phyloP scores from a whole-genome alignment of 2,329 filamentous ascomycete species.

The Trichophyton verrucosum region DNA sequence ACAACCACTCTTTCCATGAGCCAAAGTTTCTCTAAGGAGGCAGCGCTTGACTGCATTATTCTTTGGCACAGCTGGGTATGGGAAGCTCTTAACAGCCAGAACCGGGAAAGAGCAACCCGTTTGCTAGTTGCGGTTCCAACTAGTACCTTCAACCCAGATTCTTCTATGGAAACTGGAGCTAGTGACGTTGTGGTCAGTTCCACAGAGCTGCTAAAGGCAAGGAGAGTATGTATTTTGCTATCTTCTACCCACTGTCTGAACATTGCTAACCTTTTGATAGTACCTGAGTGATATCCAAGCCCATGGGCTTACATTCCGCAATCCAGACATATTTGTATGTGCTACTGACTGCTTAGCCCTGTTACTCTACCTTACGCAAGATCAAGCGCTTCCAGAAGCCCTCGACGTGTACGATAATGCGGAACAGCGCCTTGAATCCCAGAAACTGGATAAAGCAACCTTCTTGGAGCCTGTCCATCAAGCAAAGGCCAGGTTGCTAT shows the following conservation, averaged over 20 bases:
- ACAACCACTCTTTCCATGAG: conserved; percentile 52
- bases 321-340: conserved; percentile 39
- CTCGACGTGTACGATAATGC: conserved; percentile 33
- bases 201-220: conserved; percentile 26
- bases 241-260: background rate
- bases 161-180: conserved; percentile 15
- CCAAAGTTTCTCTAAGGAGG: conserved; percentile 25
- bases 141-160: conserved; percentile 23
- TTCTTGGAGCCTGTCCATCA: conserved; percentile 55
- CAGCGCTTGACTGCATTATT: conserved; percentile 29
- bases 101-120: conserved; percentile 26
- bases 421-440: conserved; percentile 31
- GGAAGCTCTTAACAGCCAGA: conserved; percentile 45
- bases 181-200: conserved; percentile 17
- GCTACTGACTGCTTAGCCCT: conserved; percentile 53
- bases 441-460: conserved; percentile 26
- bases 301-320: conserved; percentile 41
- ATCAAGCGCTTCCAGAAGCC: conserved; percentile 23
- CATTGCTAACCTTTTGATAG: conserved; percentile 45
- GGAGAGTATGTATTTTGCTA: conserved; percentile 24
- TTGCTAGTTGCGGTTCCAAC: conserved; percentile 31
- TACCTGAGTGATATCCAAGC: conserved; percentile 44
- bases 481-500: conserved; percentile 52
- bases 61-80: conserved; percentile 55
- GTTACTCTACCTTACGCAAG: conserved; percentile 51